Conservation (phyloP, 2,329 filamentous ascomycete genomes). For the Cordyceps fumosorosea region DNA sequence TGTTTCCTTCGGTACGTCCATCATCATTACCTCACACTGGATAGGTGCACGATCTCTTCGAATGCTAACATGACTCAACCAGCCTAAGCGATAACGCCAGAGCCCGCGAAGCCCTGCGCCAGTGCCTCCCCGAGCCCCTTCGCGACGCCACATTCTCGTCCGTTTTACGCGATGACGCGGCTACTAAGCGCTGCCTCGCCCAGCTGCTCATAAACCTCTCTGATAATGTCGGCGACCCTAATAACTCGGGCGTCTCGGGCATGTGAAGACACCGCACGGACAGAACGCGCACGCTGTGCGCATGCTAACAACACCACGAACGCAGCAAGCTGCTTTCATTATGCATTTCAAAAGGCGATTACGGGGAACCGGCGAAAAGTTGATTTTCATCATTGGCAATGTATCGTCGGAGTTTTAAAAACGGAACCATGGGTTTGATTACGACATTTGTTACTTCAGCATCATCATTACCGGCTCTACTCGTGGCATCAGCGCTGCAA, state of each 20-base stretch:
- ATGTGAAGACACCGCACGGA: conserved; percentile 21
- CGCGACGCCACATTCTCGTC: conserved; percentile 95
- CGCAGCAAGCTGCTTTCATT: background rate
- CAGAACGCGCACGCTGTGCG: background rate
- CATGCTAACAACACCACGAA: background rate
- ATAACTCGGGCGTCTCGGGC: conserved; percentile 27
- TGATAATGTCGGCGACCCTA: conserved; percentile 64
- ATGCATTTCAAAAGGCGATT: conserved; percentile 8
- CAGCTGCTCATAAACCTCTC: conserved; percentile 95
- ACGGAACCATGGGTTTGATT: conserved; percentile 1
- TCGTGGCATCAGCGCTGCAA: background rate
- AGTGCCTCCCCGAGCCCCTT: conserved; percentile 97
- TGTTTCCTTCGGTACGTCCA: conserved; percentile 81
- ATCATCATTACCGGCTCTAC: background rate
- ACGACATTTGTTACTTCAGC: conserved; percentile 7
- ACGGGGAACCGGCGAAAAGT: conserved; percentile 7
- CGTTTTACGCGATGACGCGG: conserved; percentile 91
- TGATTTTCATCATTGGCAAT: conserved; percentile 2
- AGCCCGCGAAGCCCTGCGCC: conserved; percentile 86
- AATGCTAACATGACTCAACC: conserved; percentile 16
- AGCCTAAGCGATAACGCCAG: conserved; percentile 94
- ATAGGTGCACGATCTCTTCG: background rate
- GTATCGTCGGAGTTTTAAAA: background rate
- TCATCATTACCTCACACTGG: background rate
- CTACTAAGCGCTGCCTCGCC: conserved; percentile 95